Conservation (phyloP, 352 stramenopile genomes). For the Pythium angustatum region DNA sequence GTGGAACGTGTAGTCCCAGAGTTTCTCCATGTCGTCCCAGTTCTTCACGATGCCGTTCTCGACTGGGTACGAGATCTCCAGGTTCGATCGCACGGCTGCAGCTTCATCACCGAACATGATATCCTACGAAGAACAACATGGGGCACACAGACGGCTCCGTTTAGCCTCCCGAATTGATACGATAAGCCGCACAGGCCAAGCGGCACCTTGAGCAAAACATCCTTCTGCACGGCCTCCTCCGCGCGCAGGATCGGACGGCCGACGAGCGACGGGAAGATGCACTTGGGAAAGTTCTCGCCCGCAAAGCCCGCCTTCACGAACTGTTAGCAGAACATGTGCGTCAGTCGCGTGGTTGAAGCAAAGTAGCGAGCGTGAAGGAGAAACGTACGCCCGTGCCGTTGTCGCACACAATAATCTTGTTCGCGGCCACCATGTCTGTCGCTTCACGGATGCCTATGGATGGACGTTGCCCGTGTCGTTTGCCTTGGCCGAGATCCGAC, state of each 20-base stretch:
- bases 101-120: constrained; percentile 96
- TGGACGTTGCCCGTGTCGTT: no score
- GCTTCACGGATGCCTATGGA: no score
- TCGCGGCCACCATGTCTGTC: constrained; percentile 72
- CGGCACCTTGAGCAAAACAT: constrained; percentile 82
- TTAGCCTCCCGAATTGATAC: no score
- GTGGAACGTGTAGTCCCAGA: constrained; percentile 97
- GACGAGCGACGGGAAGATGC: constrained; percentile 95
- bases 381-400: constrained; percentile 82
- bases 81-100: constrained; percentile 84
- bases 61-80: constrained; percentile 91
- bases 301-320: constrained; percentile 94
- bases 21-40: constrained; percentile 97
- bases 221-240: constrained; percentile 87
- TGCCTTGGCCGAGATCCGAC: no score
- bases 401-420: constrained; percentile 89
- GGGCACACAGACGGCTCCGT: no score
- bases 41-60: constrained; percentile 97
- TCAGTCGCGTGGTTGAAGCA: background rate
- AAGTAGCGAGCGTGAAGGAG: background rate
- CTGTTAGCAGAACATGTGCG: constrained; percentile 24
- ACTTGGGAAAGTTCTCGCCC: constrained; percentile 93
- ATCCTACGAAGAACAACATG: constrained; percentile 56
- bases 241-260: constrained; percentile 93
- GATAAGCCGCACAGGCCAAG: background rate